A percentile compares a stretch with the other conserved stretches of the same genome.
Conservation (phyloP, 345 rosid genomes). For the Durio zibethinus region DNA sequence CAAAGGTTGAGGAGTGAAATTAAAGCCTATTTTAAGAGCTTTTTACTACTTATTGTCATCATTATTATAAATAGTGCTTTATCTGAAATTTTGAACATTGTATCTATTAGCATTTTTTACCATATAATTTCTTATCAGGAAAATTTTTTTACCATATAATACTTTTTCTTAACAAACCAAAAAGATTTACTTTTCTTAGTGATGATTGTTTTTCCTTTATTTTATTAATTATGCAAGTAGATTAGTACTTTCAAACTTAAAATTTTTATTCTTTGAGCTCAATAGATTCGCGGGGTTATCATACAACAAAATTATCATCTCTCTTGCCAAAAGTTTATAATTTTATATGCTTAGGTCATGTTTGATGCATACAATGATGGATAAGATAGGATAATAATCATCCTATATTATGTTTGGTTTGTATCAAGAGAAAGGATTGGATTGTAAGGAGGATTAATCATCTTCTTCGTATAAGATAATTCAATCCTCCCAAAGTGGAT, state of each 20-base stretch:
- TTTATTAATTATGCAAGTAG: not conserved
- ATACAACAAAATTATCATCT: not conserved
- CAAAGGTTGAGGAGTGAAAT: not conserved
- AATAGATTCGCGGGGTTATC: not conserved
- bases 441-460: no score
- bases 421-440: no score
- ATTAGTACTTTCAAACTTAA: not conserved
- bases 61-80: no score
- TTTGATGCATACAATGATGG: no score
- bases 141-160: not conserved
- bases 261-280: not conserved
- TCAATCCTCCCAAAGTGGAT: no score
- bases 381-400: no score
- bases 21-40: not conserved
- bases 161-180: not conserved
- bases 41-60: not conserved
- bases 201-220: not conserved
- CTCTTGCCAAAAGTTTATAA: not conserved
- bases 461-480: no score
- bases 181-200: not conserved
- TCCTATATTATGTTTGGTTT: no score
- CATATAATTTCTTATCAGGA: not conserved
- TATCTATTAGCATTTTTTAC: not conserved
- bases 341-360: not conserved
- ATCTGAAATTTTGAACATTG: not conserved